Evolutionary conservation across 2,329 filamentous ascomycete species (phyloP), one percentile per base, ranked within the genome.

Genomic region (Leptographium lundbergii): DNA sequence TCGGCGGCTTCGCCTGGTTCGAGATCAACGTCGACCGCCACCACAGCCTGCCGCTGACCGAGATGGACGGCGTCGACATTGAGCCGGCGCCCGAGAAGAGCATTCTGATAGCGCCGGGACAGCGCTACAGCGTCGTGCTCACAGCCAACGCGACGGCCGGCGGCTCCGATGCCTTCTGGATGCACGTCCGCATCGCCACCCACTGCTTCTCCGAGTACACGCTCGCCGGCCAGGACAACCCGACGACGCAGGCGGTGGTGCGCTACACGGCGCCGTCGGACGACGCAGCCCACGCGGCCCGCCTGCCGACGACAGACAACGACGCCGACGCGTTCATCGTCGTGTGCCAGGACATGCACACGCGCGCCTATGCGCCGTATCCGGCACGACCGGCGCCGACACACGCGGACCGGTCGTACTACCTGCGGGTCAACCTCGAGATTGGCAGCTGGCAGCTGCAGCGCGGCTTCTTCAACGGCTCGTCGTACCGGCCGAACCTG

Each of bases 1-100:
- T 85, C 10, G 87, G 84, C 13, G 85, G 83, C 0, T 88, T 88
- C 66, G 85, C 85, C 2, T 83, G 84, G 66, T 87, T 89, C 62
- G 86, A 89, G 66, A 77, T 90, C 32, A 83, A 82, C 66, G 75
- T 89, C 53, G 87, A 90, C 63, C 80, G 81, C 56, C 87, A 89
- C 64, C 74, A 72, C 13, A 62, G 64, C 27, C 63, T 72, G 53
- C 68, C 74, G 0, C 73, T 90, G 53, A 82, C 86, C 11, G 87
- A 89, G 67, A 82, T 87, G 0, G 87, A 90, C 66, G 87, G 86
- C 19, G 82, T 85, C 1, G 80, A 82, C 42, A 80, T 88, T 1
- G 76, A 82, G 60, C 83, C 86, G 0, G 72, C 74, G 5, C 73
- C 80, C 1, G 78, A 84, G 7, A 75, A 80, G 39, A 79, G 82